Evolutionary conservation across 768 basidiomycete species (phyloP).

Genomic region (Lentinula detonsa): DNA sequence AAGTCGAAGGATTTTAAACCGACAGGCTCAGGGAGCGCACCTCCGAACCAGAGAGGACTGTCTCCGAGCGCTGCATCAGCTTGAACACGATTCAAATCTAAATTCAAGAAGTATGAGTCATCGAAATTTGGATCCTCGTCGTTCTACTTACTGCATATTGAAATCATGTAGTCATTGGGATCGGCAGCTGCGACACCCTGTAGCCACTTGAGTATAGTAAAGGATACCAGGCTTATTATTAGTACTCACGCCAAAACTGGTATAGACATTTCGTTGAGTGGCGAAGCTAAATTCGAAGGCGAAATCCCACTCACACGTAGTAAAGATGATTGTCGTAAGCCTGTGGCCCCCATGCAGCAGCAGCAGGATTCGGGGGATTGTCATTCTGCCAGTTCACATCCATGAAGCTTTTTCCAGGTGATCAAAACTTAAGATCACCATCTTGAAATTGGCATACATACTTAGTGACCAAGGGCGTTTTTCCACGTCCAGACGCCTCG

Average conservation of each 20-base stretch:
- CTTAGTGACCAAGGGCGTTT: conserved; percentile 28
- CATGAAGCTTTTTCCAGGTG: conserved; percentile 54
- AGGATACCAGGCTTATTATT: conserved; percentile 1
- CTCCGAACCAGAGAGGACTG: conserved; percentile 46
- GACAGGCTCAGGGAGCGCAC: neutral
- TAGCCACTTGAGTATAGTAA: conserved; percentile 4
- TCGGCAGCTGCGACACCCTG: conserved; percentile 65
- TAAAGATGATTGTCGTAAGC: conserved; percentile 78
- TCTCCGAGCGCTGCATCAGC: conserved; percentile 37
- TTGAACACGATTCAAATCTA: conserved; percentile 57
- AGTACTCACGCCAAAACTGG: conserved; percentile 51
- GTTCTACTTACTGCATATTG: conserved; percentile 58
- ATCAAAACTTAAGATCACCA: neutral
- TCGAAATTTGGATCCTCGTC: neutral
- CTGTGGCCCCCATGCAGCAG: conserved; percentile 64
- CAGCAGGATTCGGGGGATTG: conserved; percentile 64
- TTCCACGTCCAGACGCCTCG: neutral
- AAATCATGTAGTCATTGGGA: conserved; percentile 55
- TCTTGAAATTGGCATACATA: conserved; percentile 11
- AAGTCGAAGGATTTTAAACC: neutral
- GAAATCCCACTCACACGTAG: conserved; percentile 45
- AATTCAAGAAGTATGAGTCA: neutral
- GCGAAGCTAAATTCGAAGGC: neutral
- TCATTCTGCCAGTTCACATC: conserved; percentile 74
- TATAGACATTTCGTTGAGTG: conserved; percentile 1